Conservation (phyloP, 1,139 yeast genomes). For the Blastobotrys indianensis region DNA sequence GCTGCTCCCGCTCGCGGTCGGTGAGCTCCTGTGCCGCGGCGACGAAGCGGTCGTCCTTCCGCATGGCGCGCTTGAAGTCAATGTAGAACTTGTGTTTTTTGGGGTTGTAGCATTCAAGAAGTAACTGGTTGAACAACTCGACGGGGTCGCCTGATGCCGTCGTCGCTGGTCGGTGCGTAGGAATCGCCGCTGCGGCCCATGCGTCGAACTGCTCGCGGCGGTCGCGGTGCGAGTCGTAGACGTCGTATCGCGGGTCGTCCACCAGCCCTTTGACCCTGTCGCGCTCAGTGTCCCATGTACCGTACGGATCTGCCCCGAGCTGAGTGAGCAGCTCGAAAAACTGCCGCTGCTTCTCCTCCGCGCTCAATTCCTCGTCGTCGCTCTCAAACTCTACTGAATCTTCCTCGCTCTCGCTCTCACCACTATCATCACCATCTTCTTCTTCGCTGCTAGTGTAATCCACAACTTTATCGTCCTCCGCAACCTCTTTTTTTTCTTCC, state of each 20-base stretch:
- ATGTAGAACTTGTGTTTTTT: conserved; percentile 34
- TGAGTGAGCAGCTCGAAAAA: conserved; percentile 32
- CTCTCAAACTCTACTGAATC: no score
- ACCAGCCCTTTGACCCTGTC: conserved; percentile 29
- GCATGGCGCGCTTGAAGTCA: conserved; percentile 43
- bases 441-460: neutral
- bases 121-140: conserved; percentile 31
- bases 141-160: conserved; percentile 17
- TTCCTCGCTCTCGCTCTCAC: conserved; percentile 16
- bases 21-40: conserved; percentile 26
- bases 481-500: conserved; percentile 15
- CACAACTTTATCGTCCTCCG: conserved; percentile 4
- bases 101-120: conserved; percentile 31
- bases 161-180: neutral
- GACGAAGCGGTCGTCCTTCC: conserved; percentile 30
- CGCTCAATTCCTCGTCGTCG: conserved; percentile 12
- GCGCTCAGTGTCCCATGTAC: conserved; percentile 46
- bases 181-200: conserved; percentile 36
- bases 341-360: conserved; percentile 11
- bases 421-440: conserved; percentile 6
- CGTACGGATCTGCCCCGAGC: conserved; percentile 36
- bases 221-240: conserved; percentile 33
- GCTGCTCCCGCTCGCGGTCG: conserved; percentile 28
- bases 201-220: conserved; percentile 38
- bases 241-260: conserved; percentile 38